Conservation (phyloP, 1,284 basidiomycete species). For the Taiwanofungus camphoratus region DNA sequence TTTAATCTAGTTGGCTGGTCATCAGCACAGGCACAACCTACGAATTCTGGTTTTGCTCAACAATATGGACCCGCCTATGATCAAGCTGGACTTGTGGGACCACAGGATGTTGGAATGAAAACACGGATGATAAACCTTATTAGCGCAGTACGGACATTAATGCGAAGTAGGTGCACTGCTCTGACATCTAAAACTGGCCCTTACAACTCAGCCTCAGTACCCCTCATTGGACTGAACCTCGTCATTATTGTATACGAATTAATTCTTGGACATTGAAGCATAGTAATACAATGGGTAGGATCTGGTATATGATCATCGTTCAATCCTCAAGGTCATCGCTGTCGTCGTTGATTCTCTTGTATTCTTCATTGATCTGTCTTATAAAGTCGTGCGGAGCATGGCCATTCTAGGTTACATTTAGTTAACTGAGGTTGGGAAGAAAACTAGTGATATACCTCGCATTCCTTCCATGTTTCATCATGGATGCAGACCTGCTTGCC, state of each 20-base stretch:
- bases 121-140: conserved; percentile 87
- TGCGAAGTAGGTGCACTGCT: conserved; percentile 74
- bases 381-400: conserved; percentile 73
- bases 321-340: conserved; percentile 5
- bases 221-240: conserved; percentile 79
- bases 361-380: conserved; percentile 72
- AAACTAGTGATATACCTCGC: conserved; percentile 55
- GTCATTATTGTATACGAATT: conserved; percentile 81
- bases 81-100: conserved; percentile 51
- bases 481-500: conserved; percentile 67
- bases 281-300: conserved; percentile 5
- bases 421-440: background rate
- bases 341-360: conserved; percentile 50
- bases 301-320: conserved; percentile 5
- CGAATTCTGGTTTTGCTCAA: conserved; percentile 54
- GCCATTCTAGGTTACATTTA: conserved; percentile 49
- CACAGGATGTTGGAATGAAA: conserved; percentile 72
- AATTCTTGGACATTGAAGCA: conserved; percentile 45
- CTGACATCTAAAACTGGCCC: background rate
- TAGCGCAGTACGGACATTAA: conserved; percentile 87
- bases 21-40: conserved; percentile 53
- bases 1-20: conserved; percentile 82
- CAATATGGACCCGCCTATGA: conserved; percentile 68
- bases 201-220: conserved; percentile 49
- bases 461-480: conserved; percentile 76